phyloP scores from a whole-genome alignment of 352 stramenopile genomes.

The Phytophthora brassicae region DNA sequence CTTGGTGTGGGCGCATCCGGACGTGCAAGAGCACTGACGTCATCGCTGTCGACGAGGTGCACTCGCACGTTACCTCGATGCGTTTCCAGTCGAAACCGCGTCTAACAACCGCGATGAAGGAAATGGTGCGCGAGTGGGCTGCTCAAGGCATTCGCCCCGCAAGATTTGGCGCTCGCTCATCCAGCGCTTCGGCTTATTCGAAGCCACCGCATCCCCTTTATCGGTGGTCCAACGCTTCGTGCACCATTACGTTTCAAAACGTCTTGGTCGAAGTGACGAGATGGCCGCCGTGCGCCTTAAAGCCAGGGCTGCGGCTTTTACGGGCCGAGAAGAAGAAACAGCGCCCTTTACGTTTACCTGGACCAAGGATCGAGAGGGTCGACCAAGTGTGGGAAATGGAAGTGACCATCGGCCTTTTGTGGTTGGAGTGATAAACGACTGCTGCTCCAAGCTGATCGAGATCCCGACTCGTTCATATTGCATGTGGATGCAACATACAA shows the following conservation, averaged over 20 bases:
- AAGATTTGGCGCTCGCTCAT: conserved; percentile 1
- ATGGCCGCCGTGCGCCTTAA: neutral
- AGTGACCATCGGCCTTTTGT: neutral
- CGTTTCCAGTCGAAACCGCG: neutral
- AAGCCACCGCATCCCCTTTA: neutral
- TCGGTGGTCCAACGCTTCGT: conserved; percentile 6
- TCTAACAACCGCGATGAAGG: conserved; percentile 3
- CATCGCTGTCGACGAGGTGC: neutral
- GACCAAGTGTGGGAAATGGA: neutral
- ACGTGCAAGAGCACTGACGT: neutral
- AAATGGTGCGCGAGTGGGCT: conserved; percentile 1
- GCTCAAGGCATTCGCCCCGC: conserved; percentile 1
- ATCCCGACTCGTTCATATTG: conserved; percentile 3
- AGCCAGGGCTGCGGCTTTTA: neutral
- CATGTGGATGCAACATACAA: conserved; percentile 24
- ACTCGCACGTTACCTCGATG: neutral
- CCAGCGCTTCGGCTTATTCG: conserved; percentile 2
- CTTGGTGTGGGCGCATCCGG: conserved; percentile 7
- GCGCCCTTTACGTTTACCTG: neutral
- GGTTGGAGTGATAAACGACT: neutral
- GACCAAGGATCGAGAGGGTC: neutral
- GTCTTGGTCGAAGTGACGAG: neutral
- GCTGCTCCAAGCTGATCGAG: neutral
- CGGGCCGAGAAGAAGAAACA: neutral
- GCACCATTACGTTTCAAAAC: conserved; percentile 3